Percentiles rank a stretch among this genome's conserved stretches.
phyloP scores from a whole-genome alignment of 495 filamentous ascomycete species.

The Neurospora hispaniola region DNA sequence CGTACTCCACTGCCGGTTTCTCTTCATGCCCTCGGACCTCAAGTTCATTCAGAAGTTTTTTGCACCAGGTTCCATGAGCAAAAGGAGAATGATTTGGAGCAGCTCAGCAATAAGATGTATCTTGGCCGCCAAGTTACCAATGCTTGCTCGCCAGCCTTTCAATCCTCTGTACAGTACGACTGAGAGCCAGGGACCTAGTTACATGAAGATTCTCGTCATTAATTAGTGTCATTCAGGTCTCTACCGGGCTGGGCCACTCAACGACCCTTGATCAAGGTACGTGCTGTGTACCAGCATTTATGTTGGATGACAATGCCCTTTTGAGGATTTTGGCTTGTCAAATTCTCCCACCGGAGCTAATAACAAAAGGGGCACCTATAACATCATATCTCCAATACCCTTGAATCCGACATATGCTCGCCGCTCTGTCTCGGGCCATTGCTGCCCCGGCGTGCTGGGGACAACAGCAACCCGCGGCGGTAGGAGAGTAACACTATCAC shows the following conservation, averaged over 20 bases:
- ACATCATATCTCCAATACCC: background rate
- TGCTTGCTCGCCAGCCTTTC: background rate
- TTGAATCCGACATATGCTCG: background rate
- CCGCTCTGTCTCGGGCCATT: background rate
- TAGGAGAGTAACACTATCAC: background rate
- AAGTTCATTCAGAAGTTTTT: background rate
- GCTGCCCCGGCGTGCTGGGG: background rate
- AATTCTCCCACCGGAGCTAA: background rate
- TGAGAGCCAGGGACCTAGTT: background rate
- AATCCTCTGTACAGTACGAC: background rate
- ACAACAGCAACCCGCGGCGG: background rate
- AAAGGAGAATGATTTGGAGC: background rate
- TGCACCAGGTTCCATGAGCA: background rate
- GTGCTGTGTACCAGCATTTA: background rate
- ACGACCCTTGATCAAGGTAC: background rate
- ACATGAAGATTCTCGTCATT: background rate
- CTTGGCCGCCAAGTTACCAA: background rate
- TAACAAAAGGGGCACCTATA: background rate
- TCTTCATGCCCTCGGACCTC: background rate
- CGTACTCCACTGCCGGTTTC: background rate
- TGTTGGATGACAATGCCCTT: background rate
- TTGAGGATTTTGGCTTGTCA: background rate
- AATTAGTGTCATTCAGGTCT: background rate
- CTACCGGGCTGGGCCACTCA: background rate
- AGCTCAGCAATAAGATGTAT: background rate